Evolutionary conservation across 768 basidiomycete genomes (phyloP).

Genomic region (Leccinum arenicola): DNA sequence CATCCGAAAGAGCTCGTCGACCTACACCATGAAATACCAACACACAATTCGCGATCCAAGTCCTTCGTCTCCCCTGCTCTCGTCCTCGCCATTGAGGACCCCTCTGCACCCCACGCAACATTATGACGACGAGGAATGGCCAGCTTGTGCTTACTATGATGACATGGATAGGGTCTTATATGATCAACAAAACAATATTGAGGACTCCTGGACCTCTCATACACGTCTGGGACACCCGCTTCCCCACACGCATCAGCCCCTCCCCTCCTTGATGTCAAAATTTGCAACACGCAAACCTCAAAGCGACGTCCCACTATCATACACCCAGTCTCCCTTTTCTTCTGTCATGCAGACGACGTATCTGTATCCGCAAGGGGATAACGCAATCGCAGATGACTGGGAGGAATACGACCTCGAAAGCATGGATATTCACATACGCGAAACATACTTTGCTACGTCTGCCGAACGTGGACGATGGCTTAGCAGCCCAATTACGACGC

Average conservation of each 20-base stretch:
- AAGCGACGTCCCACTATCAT: background rate
- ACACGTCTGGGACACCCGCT: background rate
- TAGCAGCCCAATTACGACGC: conserved; percentile 43
- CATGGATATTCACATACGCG: conserved; percentile 36
- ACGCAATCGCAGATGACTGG: conserved; percentile 18
- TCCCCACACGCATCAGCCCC: conserved; percentile 1
- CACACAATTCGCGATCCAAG: background rate
- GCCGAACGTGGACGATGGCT: conserved; percentile 60
- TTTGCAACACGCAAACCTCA: conserved; percentile 3
- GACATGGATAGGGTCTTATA: background rate
- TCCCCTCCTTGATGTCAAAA: conserved; percentile 22
- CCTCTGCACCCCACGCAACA: conserved; percentile 11
- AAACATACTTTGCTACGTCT: conserved; percentile 54
- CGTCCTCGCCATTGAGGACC: conserved; percentile 22
- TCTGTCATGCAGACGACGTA: background rate
- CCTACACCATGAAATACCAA: conserved; percentile 9
- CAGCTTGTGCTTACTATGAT: background rate
- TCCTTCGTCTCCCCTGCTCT: conserved; percentile 18
- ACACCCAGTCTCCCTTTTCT: conserved; percentile 4
- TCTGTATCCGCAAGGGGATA: conserved; percentile 12
- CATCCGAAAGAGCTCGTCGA: conserved; percentile 24
- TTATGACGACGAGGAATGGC: conserved; percentile 7
- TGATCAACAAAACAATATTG: background rate
- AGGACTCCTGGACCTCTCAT: conserved; percentile 8
- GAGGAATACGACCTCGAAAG: conserved; percentile 33